Base-by-base conservation (phyloP, 345 rosid species). In the Syzygium jambos region DNA sequence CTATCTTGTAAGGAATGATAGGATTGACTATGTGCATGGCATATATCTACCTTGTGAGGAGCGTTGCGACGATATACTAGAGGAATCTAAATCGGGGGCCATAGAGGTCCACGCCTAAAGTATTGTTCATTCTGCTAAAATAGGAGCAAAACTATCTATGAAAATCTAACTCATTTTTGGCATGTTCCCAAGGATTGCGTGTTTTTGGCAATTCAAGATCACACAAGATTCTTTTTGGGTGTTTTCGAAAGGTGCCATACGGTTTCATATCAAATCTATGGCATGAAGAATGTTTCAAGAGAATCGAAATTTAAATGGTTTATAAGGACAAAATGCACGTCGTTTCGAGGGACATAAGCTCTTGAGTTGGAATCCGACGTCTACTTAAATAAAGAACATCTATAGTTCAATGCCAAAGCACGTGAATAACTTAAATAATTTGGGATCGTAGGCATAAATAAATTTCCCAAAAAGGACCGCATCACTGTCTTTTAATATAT, bases 301-400 rank as follows among this genome's bases (percentile, higher is more conserved):
- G 3, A 27, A n/a, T 61, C 34, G 14, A 12, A 3, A n/a, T 2
- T 57, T 1, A 3, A 12, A n/a, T 6, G 6, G n/a, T 61, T 61
- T n/a, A n/a, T n/a, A n/a, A n/a, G 34, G 9, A 25, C 7, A 1
- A 13, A 61, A 61, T 61, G 4, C 0, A 3, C 5, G 17, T 11
- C 3, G 3, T 8, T 61, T 27, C 3, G 5, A 13, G 1, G 13
- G 7, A n/a, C 2, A 6, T 13, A n/a, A 61, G 19, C 9, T 7
- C 17, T n/a, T 15, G 1, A 14, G 38, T 3, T 61, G 38, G n/a
- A 61, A n/a, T 61, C 73, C 10, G 2, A n/a, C 4, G 13, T 61
- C 34, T 3, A 6, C 38, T 16, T 43, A 43, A 43, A 43, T 43
- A 43, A 43, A 5, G 46, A 43, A 43, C 46, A 43, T 43, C 5